Percentiles rank a stretch among this genome's conserved stretches.
These are phyloP conservation scores for Aspergillus ruber DNA, from an alignment of 2,329 filamentous ascomycete species.

Conservation along the genomic window DNA sequence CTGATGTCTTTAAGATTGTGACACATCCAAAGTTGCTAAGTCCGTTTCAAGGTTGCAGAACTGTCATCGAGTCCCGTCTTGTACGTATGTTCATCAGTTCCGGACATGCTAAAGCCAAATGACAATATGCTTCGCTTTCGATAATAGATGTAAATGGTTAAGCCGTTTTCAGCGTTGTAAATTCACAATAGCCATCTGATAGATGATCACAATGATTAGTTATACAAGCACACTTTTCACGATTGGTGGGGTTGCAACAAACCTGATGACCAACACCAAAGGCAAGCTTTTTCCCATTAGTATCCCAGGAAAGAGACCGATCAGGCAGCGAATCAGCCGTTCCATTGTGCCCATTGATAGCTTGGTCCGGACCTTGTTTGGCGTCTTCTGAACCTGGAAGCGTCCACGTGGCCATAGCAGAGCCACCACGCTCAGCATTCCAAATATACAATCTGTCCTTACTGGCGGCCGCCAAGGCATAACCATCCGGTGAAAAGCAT, in stretches of 20 bases:
- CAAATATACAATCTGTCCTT: conserved; percentile 41
- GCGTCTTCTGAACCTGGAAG: conserved; percentile 24
- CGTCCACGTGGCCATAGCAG: conserved; percentile 37
- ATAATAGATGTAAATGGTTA: too few species aligned
- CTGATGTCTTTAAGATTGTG: too few species aligned
- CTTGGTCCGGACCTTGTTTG: conserved; percentile 23
- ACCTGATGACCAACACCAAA: conserved; percentile 47
- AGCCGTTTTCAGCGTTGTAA: conserved; percentile 28
- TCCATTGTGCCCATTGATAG: conserved; percentile 33
- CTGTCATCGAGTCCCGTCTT: too few species aligned
- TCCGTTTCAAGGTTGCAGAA: too few species aligned
- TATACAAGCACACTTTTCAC: background rate
- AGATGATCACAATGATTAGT: conserved; percentile 2
- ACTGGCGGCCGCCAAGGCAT: conserved; percentile 40
- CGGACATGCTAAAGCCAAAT: too few species aligned
- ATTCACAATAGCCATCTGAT: conserved; percentile 34
- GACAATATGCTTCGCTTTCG: too few species aligned
- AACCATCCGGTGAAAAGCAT: conserved; percentile 43
- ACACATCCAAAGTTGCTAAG: too few species aligned
- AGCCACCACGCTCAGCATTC: conserved; percentile 41
- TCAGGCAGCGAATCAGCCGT: conserved; percentile 21
- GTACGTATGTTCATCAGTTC: too few species aligned
- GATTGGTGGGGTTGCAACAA: conserved; percentile 10
- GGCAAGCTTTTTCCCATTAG: conserved; percentile 48
- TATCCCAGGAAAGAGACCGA: conserved; percentile 46